Percentiles rank a stretch among this genome's conserved stretches.
phyloP scores from a whole-genome alignment of 345 rosid genomes.

The Salix koriyanagi region DNA sequence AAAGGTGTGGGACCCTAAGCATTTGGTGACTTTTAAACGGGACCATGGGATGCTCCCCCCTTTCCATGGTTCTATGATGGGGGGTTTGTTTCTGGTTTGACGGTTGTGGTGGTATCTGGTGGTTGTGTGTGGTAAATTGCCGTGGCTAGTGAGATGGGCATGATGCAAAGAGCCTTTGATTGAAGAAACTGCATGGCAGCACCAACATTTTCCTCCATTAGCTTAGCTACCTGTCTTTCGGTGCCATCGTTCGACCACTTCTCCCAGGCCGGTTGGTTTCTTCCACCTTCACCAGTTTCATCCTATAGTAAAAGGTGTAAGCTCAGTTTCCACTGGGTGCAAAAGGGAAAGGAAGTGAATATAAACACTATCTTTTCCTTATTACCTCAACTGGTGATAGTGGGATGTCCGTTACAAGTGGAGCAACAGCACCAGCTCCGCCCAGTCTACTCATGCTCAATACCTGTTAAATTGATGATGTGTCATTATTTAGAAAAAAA shows the following conservation, averaged over 20 bases:
- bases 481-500: background rate
- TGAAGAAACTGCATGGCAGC: conserved; percentile 98
- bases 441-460: conserved; percentile 99
- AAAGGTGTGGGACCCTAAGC: conserved; percentile 26
- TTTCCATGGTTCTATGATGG: conserved; percentile 42
- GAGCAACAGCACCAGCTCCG: conserved; percentile 97
- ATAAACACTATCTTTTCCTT: conserved; percentile 1
- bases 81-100: conserved; percentile 77
- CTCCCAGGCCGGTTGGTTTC: conserved; percentile 91
- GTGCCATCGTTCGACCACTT: conserved; percentile 97
- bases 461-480: conserved; percentile 50
- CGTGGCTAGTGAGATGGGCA: conserved; percentile 92
- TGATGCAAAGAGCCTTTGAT: conserved; percentile 95
- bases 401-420: conserved; percentile 94
- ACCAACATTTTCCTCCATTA: conserved; percentile 98
- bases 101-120: conserved; percentile 61
- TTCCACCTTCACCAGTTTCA: conserved; percentile 76
- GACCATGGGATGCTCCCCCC: conserved; percentile 37
- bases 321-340: conserved; percentile 4
- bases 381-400: conserved; percentile 87
- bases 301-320: conserved; percentile 40
- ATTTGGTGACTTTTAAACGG: conserved; percentile 17
- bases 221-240: conserved; percentile 87
- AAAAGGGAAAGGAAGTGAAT: background rate
- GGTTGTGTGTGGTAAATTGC: conserved; percentile 88